These are phyloP conservation scores for Hyphodiscus sp. DNA, from an alignment of 2,329 filamentous ascomycete species.

Conservation along the genomic window DNA sequence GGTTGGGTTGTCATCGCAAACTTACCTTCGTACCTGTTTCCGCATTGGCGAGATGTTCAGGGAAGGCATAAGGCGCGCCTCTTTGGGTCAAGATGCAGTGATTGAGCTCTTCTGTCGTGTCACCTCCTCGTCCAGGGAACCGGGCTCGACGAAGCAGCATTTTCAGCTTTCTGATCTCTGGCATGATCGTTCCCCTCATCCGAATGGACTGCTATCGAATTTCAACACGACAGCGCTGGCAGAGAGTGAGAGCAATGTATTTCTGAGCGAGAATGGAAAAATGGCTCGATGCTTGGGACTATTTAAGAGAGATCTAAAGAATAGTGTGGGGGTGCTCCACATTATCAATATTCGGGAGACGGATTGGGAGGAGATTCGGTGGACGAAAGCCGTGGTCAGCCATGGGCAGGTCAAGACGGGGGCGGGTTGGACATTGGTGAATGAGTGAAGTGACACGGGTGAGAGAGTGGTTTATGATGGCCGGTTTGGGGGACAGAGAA, in stretches of 20 bases:
- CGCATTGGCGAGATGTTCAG: slow-evolving; percentile 54
- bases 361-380: slow-evolving; percentile 46
- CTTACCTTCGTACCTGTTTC: slow-evolving; percentile 53
- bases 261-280: slow-evolving; percentile 32
- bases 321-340: slow-evolving; percentile 34
- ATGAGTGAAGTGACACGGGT: neutral
- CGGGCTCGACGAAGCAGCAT: slow-evolving; percentile 44
- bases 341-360: slow-evolving; percentile 46
- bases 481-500: neutral
- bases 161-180: slow-evolving; percentile 61
- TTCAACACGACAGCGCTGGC: slow-evolving; percentile 40
- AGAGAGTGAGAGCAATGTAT: slow-evolving; percentile 39
- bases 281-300: slow-evolving; percentile 43
- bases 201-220: slow-evolving; percentile 39
- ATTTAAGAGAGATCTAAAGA: slow-evolving; percentile 38
- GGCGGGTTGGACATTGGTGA: neutral
- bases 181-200: slow-evolving; percentile 48
- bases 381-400: slow-evolving; percentile 39
- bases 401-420: slow-evolving; percentile 12
- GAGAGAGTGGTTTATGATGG: too few species aligned
- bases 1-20: slow-evolving; percentile 42
- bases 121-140: slow-evolving; percentile 48
- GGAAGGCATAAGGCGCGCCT: slow-evolving; percentile 36
- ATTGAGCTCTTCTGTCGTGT: slow-evolving; percentile 62
- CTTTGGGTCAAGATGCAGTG: slow-evolving; percentile 44